phyloP scores from a whole-genome alignment of 495 filamentous ascomycete species.

The Penicillium daleae region DNA sequence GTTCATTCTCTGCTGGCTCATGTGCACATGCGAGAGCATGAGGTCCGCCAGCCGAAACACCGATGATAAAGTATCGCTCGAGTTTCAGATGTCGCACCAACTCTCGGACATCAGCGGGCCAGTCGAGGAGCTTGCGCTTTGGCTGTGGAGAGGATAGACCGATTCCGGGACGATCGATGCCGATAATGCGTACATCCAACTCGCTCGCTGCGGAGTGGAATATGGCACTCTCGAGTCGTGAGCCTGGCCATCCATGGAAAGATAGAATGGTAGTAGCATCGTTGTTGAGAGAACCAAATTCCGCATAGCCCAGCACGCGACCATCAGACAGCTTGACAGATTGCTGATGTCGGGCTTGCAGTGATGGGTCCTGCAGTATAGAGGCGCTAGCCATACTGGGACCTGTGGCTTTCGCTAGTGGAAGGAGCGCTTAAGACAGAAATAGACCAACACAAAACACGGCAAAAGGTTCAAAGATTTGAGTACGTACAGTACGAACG shows the following conservation, averaged over 20 bases:
- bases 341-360: conserved; percentile 11
- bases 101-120: conserved; percentile 39
- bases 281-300: conserved; percentile 31
- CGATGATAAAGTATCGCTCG: conserved; percentile 38
- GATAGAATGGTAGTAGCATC: conserved; percentile 30
- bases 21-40: conserved; percentile 44
- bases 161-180: conserved; percentile 44
- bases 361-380: conserved; percentile 16
- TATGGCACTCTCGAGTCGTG: conserved; percentile 34
- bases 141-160: conserved; percentile 41
- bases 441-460: neutral
- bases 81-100: conserved; percentile 39
- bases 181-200: conserved; percentile 40
- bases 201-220: conserved; percentile 25
- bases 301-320: conserved; percentile 37
- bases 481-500: too few species aligned
- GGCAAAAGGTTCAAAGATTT: neutral
- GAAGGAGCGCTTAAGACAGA: conserved; percentile 5
- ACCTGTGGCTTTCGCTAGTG: conserved; percentile 17
- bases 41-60: conserved; percentile 42
- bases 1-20: conserved; percentile 5
- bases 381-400: conserved; percentile 19
- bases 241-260: conserved; percentile 44
- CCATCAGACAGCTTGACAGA: conserved; percentile 31
- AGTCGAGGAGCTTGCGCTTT: conserved; percentile 39